Conservation (phyloP, 129 eudicot species). For the Helianthus tuberosus region DNA sequence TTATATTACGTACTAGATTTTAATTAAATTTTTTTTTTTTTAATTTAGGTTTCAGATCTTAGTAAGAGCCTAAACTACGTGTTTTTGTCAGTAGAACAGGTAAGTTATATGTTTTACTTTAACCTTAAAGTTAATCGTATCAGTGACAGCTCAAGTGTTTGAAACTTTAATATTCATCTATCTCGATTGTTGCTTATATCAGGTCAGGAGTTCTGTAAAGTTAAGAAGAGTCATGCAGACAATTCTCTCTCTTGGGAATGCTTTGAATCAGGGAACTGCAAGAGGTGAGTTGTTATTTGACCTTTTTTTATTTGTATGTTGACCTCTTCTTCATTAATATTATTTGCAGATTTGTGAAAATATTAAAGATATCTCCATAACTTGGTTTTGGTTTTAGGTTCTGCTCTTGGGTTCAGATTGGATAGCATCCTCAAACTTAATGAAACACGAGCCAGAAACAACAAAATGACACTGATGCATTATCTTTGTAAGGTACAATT, state of each 20-base stretch:
- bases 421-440: conserved; percentile 95
- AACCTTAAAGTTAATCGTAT: neutral
- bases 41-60: conserved; percentile 71
- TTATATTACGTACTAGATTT: conserved; percentile 8
- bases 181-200: conserved; percentile 45
- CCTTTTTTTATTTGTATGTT: neutral
- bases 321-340: neutral
- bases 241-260: conserved; percentile 88
- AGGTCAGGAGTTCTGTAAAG: conserved; percentile 83
- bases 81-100: conserved; percentile 76
- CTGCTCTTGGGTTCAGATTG: conserved; percentile 94
- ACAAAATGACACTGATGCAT: conserved; percentile 95
- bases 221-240: conserved; percentile 92
- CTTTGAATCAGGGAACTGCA: conserved; percentile 94
- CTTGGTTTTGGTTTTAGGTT: conserved; percentile 51
- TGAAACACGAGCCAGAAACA: conserved; percentile 88
- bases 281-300: conserved; percentile 56
- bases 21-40: conserved; percentile 17
- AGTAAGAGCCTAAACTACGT: conserved; percentile 55
- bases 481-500: conserved; percentile 92
- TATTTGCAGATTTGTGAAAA: neutral
- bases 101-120: conserved; percentile 18
- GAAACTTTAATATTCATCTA: conserved; percentile 15
- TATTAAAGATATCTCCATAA: neutral
- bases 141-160: conserved; percentile 14